These are phyloP conservation scores for Paspalum vaginatum DNA, from an alignment of 176 grass and related monocot genomes.

Conservation along the genomic window DNA sequence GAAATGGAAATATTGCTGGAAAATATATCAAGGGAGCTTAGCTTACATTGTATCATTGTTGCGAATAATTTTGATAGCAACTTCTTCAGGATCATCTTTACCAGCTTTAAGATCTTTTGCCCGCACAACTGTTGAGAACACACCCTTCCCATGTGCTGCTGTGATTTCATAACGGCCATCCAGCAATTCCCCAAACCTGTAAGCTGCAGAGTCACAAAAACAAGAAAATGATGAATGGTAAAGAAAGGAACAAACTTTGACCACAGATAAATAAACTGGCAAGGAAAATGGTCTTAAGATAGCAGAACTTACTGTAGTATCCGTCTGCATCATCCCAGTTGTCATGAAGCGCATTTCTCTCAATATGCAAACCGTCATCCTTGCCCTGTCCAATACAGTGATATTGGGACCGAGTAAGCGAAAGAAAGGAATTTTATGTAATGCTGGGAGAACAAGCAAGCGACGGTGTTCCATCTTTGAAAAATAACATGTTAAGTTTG, in stretches of 20 bases:
- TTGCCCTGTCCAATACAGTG: slow-evolving; percentile 61
- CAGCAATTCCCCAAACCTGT: slow-evolving; percentile 88
- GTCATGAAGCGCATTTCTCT: slow-evolving; percentile 82
- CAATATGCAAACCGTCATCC: slow-evolving; percentile 63
- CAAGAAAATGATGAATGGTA: neutral
- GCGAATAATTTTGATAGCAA: slow-evolving; percentile 99
- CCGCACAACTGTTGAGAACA: slow-evolving; percentile 94
- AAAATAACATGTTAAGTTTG: neutral
- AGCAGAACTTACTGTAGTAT: slow-evolving; percentile 86
- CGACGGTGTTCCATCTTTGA: slow-evolving; percentile 9
- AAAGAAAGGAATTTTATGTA: slow-evolving; percentile 21
- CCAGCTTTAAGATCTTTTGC: slow-evolving; percentile 95
- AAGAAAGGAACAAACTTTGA: neutral
- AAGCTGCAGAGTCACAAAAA: slow-evolving; percentile 49
- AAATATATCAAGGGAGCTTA: slow-evolving; percentile 13
- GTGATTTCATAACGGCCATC: slow-evolving; percentile 93
- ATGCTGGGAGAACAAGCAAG: neutral
- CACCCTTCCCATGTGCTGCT: slow-evolving; percentile 92
- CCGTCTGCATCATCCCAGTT: slow-evolving; percentile 99
- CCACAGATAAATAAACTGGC: slow-evolving; percentile 18
- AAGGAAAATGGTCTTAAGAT: slow-evolving; percentile 25
- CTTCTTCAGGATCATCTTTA: slow-evolving; percentile 84
- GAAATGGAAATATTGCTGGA: neutral
- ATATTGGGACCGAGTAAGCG: slow-evolving; percentile 2
- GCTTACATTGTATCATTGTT: slow-evolving; percentile 99